Base-by-base conservation (phyloP, 192 early-diverging fungal genomes). In the Coemansia sp. region DNA sequence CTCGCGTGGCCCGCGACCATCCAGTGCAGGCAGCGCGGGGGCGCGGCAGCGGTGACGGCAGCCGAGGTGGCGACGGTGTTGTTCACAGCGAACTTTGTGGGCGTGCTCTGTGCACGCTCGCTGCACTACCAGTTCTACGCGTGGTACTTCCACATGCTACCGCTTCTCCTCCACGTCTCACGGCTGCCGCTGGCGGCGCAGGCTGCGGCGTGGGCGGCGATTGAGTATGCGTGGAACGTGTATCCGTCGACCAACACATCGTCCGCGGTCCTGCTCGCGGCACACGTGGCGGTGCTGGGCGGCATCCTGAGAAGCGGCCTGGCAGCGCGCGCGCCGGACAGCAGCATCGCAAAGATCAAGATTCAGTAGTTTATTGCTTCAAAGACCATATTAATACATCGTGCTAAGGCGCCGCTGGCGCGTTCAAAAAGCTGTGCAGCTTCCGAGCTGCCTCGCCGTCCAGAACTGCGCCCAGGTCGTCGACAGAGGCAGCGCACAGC, bases 101-200 rank as follows among this genome's bases (percentile, higher is more conserved):
- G 95, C 13, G 83, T 98, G 29, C 51, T 87, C 0, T 95, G 88
- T 67, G 87, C 94, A 5, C 70, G 95, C 19, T 87, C 88, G 1
- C 70, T 98, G 46, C 95, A 98, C 60, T 96, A 95, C 60, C 94
- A 97, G 79, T 98, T 98, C 61, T 98, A 92, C 57, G 77, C 89
- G 0, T 98, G 95, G 95, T 98, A 96, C 64, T 88, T 72, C 29
- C 86, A 90, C 65, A 80, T 84, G 27, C 33, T 97, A 26, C 95
- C 95, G 10, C 89, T 87, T 43, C 58, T 98, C 8, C 55, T 93
- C 11, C 87, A 83, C 75, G 25, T 46, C 9, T 47, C 59, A 13
- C 36, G 25, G 13, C 38, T 67, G 29, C 42, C 50, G 4, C 4
- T 50, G 22, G 27, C 8, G 8, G 24, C 10, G 5, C 43, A 42